Conservation (phyloP, 2,329 filamentous ascomycete species). For the Xylaria arbuscula region DNA sequence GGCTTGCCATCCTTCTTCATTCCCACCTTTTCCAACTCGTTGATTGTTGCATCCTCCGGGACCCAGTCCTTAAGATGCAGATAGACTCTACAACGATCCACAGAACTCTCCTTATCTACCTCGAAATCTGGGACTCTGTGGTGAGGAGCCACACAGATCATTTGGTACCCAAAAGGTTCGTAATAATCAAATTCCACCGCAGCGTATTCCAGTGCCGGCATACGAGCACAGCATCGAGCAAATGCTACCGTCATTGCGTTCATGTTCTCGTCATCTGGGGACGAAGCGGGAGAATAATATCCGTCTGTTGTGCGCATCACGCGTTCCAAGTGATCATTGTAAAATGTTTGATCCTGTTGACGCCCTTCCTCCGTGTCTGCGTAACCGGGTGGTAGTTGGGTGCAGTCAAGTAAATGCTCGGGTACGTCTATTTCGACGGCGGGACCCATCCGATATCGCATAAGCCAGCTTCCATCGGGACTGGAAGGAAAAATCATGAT, state of each 20-base stretch:
- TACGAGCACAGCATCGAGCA: slow-evolving; percentile 20
- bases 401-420: slow-evolving; percentile 1
- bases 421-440: background rate
- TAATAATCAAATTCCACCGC: background rate
- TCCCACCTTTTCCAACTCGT: slow-evolving; percentile 7
- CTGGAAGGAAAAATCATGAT: background rate
- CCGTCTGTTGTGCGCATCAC: background rate
- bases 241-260: slow-evolving; percentile 13
- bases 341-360: background rate
- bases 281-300: background rate
- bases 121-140: background rate
- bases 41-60: slow-evolving; percentile 2
- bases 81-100: background rate
- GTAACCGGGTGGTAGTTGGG: slow-evolving; percentile 14
- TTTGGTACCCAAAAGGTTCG: too few relatives aligned
- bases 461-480: slow-evolving; percentile 22
- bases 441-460: background rate
- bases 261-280: background rate
- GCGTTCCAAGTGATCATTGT: background rate
- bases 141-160: background rate
- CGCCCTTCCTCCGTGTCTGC: background rate
- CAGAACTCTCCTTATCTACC: background rate
- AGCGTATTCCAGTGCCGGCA: slow-evolving; percentile 6
- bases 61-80: slow-evolving; percentile 1
- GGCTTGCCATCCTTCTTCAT: slow-evolving; percentile 7